A percentile compares a stretch with the other conserved stretches of the same genome.
These are phyloP conservation scores for Trifolium pratense DNA, from an alignment of 306 rosid species.

Conservation along the genomic window DNA sequence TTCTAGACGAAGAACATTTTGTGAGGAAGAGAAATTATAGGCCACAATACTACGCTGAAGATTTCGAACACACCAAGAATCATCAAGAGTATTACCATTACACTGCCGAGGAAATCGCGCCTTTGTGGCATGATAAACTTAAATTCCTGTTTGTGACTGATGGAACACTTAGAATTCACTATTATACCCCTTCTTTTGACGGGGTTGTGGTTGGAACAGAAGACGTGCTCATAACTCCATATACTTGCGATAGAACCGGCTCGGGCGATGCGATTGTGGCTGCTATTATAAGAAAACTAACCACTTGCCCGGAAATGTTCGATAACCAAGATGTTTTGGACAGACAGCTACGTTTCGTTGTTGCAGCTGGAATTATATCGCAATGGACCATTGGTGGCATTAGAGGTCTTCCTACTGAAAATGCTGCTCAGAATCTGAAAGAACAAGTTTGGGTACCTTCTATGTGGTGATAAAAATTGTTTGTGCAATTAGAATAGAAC, in stretches of 20 bases:
- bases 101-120: constrained; percentile 72
- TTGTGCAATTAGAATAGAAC: constrained; percentile 13
- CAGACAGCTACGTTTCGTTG: constrained; percentile 82
- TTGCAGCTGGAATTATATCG: constrained; percentile 90
- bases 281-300: constrained; percentile 81
- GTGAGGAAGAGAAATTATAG: constrained; percentile 69
- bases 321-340: constrained; percentile 74
- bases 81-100: constrained; percentile 78
- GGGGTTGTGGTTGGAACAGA: constrained; percentile 88
- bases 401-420: constrained; percentile 90
- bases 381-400: constrained; percentile 97
- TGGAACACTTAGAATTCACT: constrained; percentile 85
- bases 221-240: constrained; percentile 93
- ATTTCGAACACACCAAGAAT: constrained; percentile 74
- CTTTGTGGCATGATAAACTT: constrained; percentile 78
- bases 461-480: constrained; percentile 68
- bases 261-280: constrained; percentile 97
- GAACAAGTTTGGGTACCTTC: constrained; percentile 98
- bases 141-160: constrained; percentile 78
- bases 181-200: constrained; percentile 74
- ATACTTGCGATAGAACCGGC: constrained; percentile 94
- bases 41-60: constrained; percentile 83
- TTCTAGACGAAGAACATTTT: constrained; percentile 76
- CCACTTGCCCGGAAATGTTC: constrained; percentile 79
- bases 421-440: constrained; percentile 95